Percentiles rank a stretch among this genome's conserved stretches.
phyloP scores from a whole-genome alignment of 139 green algal species.

The Micractinium sp. region DNA sequence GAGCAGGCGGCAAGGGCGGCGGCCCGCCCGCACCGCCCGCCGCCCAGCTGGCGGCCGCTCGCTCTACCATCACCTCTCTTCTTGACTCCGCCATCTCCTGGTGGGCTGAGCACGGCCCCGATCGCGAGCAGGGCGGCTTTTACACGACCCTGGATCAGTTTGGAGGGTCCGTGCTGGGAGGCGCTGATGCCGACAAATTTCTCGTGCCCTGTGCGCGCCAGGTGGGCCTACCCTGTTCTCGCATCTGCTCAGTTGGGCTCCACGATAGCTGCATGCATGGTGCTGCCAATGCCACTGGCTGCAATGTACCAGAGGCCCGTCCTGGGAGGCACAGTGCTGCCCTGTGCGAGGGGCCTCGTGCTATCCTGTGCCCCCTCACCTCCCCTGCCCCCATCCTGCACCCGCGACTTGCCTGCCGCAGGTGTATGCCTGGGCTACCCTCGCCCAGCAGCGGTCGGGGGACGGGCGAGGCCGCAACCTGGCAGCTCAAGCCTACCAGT shows the following conservation, averaged over 20 bases:
- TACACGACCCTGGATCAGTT: not conserved
- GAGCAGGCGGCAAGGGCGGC: no score
- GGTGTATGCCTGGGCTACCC: not conserved
- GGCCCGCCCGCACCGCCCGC: no score
- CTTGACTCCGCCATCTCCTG: not conserved
- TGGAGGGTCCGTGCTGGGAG: not conserved
- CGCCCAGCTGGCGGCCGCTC: not conserved
- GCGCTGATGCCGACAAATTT: not conserved
- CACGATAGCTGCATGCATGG: no score
- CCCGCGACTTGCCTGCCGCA: not conserved
- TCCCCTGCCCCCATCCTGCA: not conserved
- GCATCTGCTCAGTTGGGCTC: no score
- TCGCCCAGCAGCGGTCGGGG: not conserved
- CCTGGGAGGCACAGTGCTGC: not conserved
- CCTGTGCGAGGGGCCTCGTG: no score
- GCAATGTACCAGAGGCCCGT: no score
- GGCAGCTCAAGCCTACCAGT: not conserved
- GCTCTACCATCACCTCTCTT: not conserved
- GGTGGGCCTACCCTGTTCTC: not conserved
- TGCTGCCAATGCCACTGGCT: no score
- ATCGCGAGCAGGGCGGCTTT: not conserved
- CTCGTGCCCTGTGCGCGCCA: not conserved
- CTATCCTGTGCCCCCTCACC: no score
- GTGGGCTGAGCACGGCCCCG: not conserved
- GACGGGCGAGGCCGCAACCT: not conserved